Percentiles rank a stretch among this genome's conserved stretches.
phyloP scores from a whole-genome alignment of 768 basidiomycete species.

The Suillus variegatus region DNA sequence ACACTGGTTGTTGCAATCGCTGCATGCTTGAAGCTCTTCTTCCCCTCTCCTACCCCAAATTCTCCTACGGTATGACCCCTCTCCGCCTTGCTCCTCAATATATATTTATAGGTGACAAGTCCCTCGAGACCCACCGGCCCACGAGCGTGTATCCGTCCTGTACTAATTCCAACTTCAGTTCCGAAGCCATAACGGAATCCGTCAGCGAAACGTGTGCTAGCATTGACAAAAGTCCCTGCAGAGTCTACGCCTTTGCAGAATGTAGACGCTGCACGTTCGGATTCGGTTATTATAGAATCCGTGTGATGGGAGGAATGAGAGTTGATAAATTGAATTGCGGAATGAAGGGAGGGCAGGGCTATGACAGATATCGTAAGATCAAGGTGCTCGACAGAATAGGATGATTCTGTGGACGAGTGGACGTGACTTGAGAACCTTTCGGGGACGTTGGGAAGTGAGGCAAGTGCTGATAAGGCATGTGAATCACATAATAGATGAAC shows the following conservation, averaged over 20 bases:
- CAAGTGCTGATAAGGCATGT: constrained; percentile 58
- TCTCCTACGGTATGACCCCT: constrained; percentile 86
- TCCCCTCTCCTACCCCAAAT: constrained; percentile 70
- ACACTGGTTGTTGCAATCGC: constrained; percentile 21
- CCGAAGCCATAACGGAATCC: constrained; percentile 97
- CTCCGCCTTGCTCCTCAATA: constrained; percentile 73
- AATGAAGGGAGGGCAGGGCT: constrained; percentile 65
- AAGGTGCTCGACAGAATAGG: constrained; percentile 89
- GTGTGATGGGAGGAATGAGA: constrained; percentile 94
- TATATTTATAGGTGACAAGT: constrained; percentile 94
- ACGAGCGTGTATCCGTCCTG: constrained; percentile 93
- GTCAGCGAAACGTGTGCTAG: constrained; percentile 94
- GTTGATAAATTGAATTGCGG: constrained; percentile 90
- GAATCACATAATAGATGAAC: constrained; percentile 84
- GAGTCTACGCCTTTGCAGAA: constrained; percentile 92
- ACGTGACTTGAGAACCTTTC: constrained; percentile 49
- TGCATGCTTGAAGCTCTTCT: constrained; percentile 74
- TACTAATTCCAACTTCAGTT: constrained; percentile 97
- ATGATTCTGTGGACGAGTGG: constrained; percentile 51
- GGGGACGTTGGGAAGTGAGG: constrained; percentile 33
- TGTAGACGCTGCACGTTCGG: constrained; percentile 55
- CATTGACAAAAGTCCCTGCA: constrained; percentile 92
- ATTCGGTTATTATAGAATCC: constrained; percentile 89
- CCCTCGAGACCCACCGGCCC: constrained; percentile 96
- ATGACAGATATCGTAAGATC: constrained; percentile 82